Evolutionary conservation across 208 protist genomes (phyloP).

Genomic region (Endotrypanum monterogeii): DNA sequence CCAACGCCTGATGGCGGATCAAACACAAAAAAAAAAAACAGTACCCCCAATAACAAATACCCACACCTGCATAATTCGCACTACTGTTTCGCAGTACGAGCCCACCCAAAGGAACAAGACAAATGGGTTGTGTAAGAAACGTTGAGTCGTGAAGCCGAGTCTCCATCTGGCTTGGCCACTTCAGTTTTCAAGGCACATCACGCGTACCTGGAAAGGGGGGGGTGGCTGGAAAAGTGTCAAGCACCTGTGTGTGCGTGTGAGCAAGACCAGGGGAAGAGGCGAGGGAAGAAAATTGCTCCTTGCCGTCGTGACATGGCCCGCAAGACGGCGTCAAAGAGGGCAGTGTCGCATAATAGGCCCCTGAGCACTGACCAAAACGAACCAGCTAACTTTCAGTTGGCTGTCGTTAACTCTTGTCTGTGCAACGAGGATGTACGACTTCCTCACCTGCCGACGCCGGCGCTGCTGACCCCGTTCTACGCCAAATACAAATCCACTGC

Average conservation of each 20-base stretch:
- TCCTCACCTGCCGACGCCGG: slow-evolving; percentile 45
- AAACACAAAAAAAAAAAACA: neutral
- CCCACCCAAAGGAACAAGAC: too few species aligned
- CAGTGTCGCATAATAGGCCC: neutral
- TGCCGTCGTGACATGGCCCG: neutral
- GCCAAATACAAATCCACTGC: slow-evolving; percentile 4
- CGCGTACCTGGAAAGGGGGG: too few species aligned
- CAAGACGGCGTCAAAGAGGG: neutral
- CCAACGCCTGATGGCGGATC: too few species aligned
- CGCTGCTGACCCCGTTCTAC: slow-evolving; percentile 59
- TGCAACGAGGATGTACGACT: slow-evolving; percentile 55
- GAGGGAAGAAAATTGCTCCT: too few species aligned
- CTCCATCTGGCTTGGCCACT: neutral
- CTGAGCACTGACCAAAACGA: neutral
- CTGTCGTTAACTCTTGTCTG: slow-evolving; percentile 57
- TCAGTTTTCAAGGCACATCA: neutral
- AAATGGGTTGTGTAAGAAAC: neutral
- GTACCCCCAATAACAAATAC: too few species aligned
- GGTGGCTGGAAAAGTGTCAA: too few species aligned
- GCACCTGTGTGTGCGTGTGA: neutral
- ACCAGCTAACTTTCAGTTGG: slow-evolving; percentile 29
- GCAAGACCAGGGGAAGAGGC: neutral
- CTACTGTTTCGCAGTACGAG: neutral
- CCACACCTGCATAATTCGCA: too few species aligned
- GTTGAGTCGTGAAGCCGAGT: neutral